Evolutionary conservation across 1,284 basidiomycete species (phyloP).

Genomic region (Apiotrichum domesticum): DNA sequence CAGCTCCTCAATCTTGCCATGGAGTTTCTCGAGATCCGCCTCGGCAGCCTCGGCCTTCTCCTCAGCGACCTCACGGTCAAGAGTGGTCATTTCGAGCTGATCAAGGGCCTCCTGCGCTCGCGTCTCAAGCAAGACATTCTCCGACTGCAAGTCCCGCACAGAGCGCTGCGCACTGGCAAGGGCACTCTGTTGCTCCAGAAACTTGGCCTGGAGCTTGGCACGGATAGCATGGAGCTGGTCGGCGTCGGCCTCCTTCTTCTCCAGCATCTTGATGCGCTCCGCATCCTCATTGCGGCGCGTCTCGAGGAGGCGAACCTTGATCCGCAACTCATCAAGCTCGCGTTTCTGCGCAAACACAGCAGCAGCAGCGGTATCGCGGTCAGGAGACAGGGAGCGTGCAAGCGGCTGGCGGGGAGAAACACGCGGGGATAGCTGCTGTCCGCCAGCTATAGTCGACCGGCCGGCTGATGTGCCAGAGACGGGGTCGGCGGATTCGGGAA

Average conservation of each 20-base stretch:
- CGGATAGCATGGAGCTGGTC: slow-evolving; percentile 76
- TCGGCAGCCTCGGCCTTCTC: slow-evolving; percentile 80
- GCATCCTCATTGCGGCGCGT: slow-evolving; percentile 79
- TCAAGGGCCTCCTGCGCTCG: slow-evolving; percentile 69
- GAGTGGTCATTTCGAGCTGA: slow-evolving; percentile 85
- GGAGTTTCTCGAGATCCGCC: slow-evolving; percentile 66
- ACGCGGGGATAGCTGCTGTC: neutral
- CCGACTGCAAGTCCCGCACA: slow-evolving; percentile 59
- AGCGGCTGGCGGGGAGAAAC: slow-evolving; percentile 4
- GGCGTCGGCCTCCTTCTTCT: slow-evolving; percentile 72
- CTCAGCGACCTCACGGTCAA: slow-evolving; percentile 97
- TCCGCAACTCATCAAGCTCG: slow-evolving; percentile 69
- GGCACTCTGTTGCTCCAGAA: slow-evolving; percentile 70
- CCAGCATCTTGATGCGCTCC: slow-evolving; percentile 74
- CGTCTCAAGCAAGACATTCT: slow-evolving; percentile 59
- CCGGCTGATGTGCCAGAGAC: neutral
- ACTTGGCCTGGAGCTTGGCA: slow-evolving; percentile 82
- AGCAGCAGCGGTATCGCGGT: slow-evolving; percentile 15
- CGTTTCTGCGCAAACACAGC: slow-evolving; percentile 32
- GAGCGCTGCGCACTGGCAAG: slow-evolving; percentile 63
- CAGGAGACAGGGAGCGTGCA: slow-evolving; percentile 4
- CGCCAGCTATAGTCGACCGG: neutral
- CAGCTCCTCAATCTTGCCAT: slow-evolving; percentile 69
- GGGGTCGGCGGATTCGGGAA: neutral
- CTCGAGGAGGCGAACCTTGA: slow-evolving; percentile 79